Conservation (phyloP, 768 basidiomycete genomes). For the Kwoniella botswanensis region DNA sequence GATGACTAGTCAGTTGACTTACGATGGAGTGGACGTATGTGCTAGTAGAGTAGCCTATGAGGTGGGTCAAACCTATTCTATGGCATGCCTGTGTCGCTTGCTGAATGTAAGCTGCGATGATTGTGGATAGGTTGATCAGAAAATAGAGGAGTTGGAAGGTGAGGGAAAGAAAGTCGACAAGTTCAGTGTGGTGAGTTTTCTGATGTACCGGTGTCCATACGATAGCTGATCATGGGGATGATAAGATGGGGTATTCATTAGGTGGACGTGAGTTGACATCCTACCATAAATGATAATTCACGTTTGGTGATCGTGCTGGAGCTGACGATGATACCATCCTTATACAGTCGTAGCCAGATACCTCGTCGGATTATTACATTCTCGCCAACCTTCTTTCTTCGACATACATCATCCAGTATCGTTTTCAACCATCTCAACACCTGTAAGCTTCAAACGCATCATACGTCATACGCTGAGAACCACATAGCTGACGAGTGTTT, state of each 20-base stretch:
- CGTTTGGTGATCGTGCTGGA: not conserved
- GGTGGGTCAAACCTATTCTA: conserved; percentile 17
- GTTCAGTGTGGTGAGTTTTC: conserved; percentile 40
- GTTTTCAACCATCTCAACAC: conserved; percentile 48
- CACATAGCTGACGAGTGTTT: not conserved
- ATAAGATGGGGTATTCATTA: conserved; percentile 40
- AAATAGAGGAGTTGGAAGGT: conserved; percentile 27
- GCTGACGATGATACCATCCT: not conserved
- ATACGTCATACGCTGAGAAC: not conserved
- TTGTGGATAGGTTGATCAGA: conserved; percentile 27
- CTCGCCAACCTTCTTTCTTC: conserved; percentile 47
- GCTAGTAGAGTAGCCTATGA: conserved; percentile 47
- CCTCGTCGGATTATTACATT: conserved; percentile 43
- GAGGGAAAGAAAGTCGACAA: conserved; percentile 33
- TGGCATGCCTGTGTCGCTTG: not conserved
- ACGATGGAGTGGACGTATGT: conserved; percentile 50
- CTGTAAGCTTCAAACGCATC: conserved; percentile 26
- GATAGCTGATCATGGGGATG: not conserved
- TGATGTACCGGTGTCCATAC: not conserved
- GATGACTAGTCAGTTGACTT: conserved; percentile 44
- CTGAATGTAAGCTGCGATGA: not conserved
- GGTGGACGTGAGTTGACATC: conserved; percentile 29
- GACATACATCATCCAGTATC: conserved; percentile 32
- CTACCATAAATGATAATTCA: not conserved
- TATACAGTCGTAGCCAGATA: conserved; percentile 45